These are phyloP conservation scores for Magnusiomyces starmeri DNA, from an alignment of 1,139 yeast genomes.

Conservation along the genomic window DNA sequence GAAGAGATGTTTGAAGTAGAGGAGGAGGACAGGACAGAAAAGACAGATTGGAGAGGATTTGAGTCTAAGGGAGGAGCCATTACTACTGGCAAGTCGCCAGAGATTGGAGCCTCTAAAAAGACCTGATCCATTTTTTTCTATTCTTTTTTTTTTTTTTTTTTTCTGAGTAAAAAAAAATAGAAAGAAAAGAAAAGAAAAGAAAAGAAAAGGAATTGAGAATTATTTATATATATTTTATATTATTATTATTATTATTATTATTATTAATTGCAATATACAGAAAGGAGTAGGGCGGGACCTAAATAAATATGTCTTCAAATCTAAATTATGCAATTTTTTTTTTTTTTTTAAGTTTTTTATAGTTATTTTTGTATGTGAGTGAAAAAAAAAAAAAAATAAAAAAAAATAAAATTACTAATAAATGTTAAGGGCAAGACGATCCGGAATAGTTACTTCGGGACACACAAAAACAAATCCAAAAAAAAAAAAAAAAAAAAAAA, in stretches of 20 bases:
- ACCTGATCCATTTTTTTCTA: slow-evolving; percentile 2
- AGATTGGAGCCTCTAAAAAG: neutral
- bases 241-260: too few relatives aligned
- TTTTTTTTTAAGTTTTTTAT: neutral
- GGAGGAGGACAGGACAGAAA: neutral
- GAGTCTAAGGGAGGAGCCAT: neutral
- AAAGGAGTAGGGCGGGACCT: neutral
- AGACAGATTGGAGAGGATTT: neutral
- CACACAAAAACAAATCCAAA: too few relatives aligned
- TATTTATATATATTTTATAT: neutral
- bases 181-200: neutral
- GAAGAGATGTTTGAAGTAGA: neutral
- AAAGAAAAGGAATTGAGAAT: neutral
- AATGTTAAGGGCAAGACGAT: too few relatives aligned
- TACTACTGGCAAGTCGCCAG: neutral
- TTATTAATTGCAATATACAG: neutral
- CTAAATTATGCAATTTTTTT: neutral
- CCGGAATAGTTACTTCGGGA: too few relatives aligned
- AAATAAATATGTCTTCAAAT: neutral
- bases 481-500: too few relatives aligned
- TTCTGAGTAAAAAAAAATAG: neutral
- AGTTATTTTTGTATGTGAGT: neutral
- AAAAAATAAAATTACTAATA: neutral
- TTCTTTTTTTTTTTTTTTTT: neutral
- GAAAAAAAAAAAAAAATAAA: neutral